Conservation (phyloP, 2,329 filamentous ascomycete species). For the Aspergillus sp. region DNA sequence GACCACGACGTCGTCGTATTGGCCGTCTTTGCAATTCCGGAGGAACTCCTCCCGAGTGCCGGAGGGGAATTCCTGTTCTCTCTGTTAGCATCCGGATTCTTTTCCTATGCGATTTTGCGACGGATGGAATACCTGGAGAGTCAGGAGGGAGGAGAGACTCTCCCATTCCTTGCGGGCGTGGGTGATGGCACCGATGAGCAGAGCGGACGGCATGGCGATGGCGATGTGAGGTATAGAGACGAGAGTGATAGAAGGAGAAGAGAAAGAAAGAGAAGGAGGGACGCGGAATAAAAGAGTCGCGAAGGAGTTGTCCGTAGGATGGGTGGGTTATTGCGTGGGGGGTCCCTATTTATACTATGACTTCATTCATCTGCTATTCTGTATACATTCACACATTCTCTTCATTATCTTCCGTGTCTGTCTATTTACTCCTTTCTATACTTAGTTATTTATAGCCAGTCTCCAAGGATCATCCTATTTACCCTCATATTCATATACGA, state of each 20-base stretch:
- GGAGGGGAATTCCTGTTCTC: constrained; percentile 50
- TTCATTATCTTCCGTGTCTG: too few species aligned
- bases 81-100: not conserved
- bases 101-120: not conserved
- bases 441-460: too few species aligned
- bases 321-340: not conserved
- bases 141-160: constrained; percentile 39
- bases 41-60: constrained; percentile 58
- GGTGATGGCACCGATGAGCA: constrained; percentile 46
- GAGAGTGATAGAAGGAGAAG: not conserved
- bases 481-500: too few species aligned
- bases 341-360: not conserved
- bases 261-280: not conserved
- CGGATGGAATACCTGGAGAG: constrained; percentile 35
- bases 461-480: too few species aligned
- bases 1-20: constrained; percentile 55
- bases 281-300: not conserved
- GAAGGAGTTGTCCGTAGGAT: not conserved
- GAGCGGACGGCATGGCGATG: constrained; percentile 37
- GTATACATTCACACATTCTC: too few species aligned
- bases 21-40: constrained; percentile 52
- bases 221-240: constrained; percentile 6
- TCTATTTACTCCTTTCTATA: too few species aligned
- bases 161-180: constrained; percentile 47
- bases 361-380: too few species aligned